Evolutionary conservation across 208 protist species (phyloP), one percentile per base, ranked within the genome.

Genomic region (Naegleria gruberi): DNA sequence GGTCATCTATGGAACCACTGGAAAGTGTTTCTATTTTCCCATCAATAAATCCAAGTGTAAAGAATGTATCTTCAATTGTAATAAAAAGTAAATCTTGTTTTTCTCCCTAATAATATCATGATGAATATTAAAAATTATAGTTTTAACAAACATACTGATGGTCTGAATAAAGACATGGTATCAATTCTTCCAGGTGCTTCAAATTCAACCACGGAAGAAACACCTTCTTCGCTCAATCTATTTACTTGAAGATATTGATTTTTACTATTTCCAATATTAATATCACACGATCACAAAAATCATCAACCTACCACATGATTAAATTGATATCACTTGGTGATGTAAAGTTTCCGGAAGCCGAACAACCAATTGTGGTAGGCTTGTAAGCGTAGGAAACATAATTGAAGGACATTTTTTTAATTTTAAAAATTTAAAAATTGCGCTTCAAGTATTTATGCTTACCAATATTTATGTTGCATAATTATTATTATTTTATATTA

Each of bases 191-290:
- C 82, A 46, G 23, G 34, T 37, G 46, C 34, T 43, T 34, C n/a
- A 43, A 85, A 34, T 85, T 85, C 41, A 43, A 85, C n/a, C 12
- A 46, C 41, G 15, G 82, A 45, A 26, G 17, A 26, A 7, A 85
- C 37, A 34, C 82, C 82, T 85, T 85, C 82, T 30, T 85, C 41
- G 5, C n/a, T 34, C 5, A 85, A 23, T 85, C 3, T 34, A 46
- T 85, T n/a, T 1, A 85, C 34, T 45, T 85, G n/a, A 85, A 85
- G 45, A 77, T 37, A 77, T 77, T 77, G 65, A 77, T 77, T 77
- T 77, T 77, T 77, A n/a, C 65, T 77, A n/a, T 37, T 37, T n/a
- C 4, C 55, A 73, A 73, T n/a, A 30, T n/a, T 3, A 73, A 73
- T 8, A 3, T n/a, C 3, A 73, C 8, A n/a, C 2, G 4, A 73